Conservation (phyloP, 2,329 filamentous ascomycete genomes). For the Arachnopeziza araneosa region DNA sequence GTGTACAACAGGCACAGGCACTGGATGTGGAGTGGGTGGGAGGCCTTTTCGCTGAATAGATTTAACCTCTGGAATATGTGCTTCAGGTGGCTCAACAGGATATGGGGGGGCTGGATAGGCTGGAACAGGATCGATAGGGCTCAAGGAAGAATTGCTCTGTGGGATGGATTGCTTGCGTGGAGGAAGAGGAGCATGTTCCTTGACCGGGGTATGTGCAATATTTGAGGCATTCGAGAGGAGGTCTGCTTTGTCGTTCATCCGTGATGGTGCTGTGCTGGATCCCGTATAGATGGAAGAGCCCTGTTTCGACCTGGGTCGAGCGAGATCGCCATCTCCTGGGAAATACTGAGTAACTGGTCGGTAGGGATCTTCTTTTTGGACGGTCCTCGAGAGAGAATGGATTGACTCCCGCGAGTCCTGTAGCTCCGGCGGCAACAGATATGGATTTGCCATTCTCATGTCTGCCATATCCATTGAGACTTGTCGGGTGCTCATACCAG, state of each 20-base stretch:
- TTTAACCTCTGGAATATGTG: conserved; percentile 11
- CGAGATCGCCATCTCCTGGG: conserved; percentile 49
- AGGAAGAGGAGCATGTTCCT: conserved; percentile 25
- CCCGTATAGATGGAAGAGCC: conserved; percentile 44
- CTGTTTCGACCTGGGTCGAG: conserved; percentile 44
- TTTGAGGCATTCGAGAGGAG: conserved; percentile 23
- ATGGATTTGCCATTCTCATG: conserved; percentile 76
- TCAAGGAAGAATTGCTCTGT: conserved; percentile 34
- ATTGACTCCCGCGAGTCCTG: conserved; percentile 80
- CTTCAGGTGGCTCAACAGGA: conserved; percentile 20
- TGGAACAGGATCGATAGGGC: conserved; percentile 31
- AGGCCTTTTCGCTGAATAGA: conserved; percentile 16
- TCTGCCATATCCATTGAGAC: conserved; percentile 57
- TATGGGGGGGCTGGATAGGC: conserved; percentile 30
- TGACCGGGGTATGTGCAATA: conserved; percentile 22
- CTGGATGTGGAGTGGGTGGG: conserved; percentile 13
- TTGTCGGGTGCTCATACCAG: conserved; percentile 41
- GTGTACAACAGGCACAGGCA: background rate
- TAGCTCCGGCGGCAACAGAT: conserved; percentile 80
- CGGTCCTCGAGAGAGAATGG: conserved; percentile 73
- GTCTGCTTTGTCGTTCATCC: conserved; percentile 22
- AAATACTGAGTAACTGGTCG: conserved; percentile 56
- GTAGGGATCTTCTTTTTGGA: conserved; percentile 75
- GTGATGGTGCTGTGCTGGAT: conserved; percentile 30
- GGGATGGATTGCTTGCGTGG: conserved; percentile 43